These are phyloP conservation scores for Pseudonitzschia pungens DNA, from an alignment of 108 stramenopile species.

Conservation along the genomic window DNA sequence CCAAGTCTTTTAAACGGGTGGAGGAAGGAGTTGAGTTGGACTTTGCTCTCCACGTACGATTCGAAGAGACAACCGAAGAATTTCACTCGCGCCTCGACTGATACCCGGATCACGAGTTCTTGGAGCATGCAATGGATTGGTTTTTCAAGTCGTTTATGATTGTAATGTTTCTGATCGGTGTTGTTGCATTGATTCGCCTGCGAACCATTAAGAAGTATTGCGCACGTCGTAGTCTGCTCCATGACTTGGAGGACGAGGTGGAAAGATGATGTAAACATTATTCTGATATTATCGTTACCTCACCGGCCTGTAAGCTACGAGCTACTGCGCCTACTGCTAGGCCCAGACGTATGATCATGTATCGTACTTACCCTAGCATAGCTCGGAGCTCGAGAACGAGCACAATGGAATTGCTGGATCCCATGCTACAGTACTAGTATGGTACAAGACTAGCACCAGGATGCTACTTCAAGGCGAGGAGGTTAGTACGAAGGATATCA, in stretches of 20 bases:
- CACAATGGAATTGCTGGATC: too few relatives aligned
- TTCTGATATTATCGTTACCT: too few relatives aligned
- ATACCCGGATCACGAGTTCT: conserved; percentile 95
- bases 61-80: conserved; percentile 62
- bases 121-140: conserved; percentile 99
- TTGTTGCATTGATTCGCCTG: conserved; percentile 94
- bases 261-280: too few relatives aligned
- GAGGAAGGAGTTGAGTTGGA: conserved; percentile 65
- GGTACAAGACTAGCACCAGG: too few relatives aligned
- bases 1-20: conserved; percentile 67
- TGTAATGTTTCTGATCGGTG: conserved; percentile 94
- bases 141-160: conserved; percentile 99
- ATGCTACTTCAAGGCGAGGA: too few relatives aligned
- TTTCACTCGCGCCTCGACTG: conserved; percentile 91
- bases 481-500: too few relatives aligned
- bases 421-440: too few relatives aligned
- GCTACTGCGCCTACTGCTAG: too few relatives aligned
- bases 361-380: too few relatives aligned
- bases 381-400: too few relatives aligned
- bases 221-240: conserved; percentile 84
- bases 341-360: too few relatives aligned
- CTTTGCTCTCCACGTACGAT: conserved; percentile 81
- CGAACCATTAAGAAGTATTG: conserved; percentile 94
- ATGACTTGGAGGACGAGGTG: conserved; percentile 81
- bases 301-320: too few relatives aligned